Conservation (phyloP, 176 grass and related monocot species). For the bread wheat (Triticum aestivum) region IWGSC_CS_RefSeq_v2.1 NC_057806.1:618949893-618950392, state of each 20-base stretch:
- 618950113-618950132: conserved; percentile 13
- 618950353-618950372: not conserved
- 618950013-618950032: conserved; percentile 69
- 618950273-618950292: conserved; percentile 27
- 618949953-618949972: not conserved
- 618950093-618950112: conserved; percentile 20
- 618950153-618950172: not conserved
- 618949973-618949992: conserved; percentile 68
- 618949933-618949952: conserved; percentile 75
- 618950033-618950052: conserved; percentile 61
- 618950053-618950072: conserved; percentile 60
- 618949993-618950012: conserved; percentile 36
- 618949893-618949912: conserved; percentile 54
- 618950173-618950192: not conserved
- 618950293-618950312: not conserved
- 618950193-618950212: not conserved
- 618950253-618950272: conserved; percentile 15
- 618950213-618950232: not conserved
- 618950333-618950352: not conserved
- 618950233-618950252: not conserved
- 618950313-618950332: not conserved
- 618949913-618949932: conserved; percentile 60
- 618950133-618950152: conserved; percentile 1
- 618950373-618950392: not conserved
- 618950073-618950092: conserved; percentile 45